Percentiles rank a stretch among this genome's conserved stretches.
Conservation (phyloP, 176 grass and related monocot genomes). For the Secale cereale region DNA sequence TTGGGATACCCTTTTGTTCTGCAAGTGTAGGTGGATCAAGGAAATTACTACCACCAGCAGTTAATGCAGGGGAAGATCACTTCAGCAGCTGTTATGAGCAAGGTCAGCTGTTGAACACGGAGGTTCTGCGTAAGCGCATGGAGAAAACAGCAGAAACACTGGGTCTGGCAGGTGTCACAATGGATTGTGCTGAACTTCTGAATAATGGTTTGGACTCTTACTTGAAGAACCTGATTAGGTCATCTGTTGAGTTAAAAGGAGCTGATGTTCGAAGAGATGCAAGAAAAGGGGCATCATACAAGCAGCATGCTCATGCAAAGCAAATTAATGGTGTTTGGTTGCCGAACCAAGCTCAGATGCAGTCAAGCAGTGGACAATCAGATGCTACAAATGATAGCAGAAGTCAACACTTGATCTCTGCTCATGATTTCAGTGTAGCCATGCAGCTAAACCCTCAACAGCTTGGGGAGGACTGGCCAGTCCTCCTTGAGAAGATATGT, state of each 20-base stretch:
- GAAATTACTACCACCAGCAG: conserved; percentile 12
- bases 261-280: conserved; percentile 40
- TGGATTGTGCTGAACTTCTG: conserved; percentile 74
- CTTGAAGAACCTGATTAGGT: conserved; percentile 74
- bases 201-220: conserved; percentile 76
- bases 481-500: conserved; percentile 89
- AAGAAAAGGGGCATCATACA: conserved; percentile 38
- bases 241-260: conserved; percentile 64
- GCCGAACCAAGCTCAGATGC: conserved; percentile 45
- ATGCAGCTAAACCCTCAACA: conserved; percentile 92
- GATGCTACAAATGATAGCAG: conserved; percentile 36
- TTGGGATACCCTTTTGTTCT: conserved; percentile 72
- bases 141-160: conserved; percentile 69
- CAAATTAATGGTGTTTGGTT: conserved; percentile 63
- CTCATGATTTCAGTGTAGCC: conserved; percentile 84
- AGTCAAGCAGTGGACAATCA: conserved; percentile 37
- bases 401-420: conserved; percentile 43
- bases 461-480: conserved; percentile 78
- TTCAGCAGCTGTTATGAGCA: conserved; percentile 50
- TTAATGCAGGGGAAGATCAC: conserved; percentile 24
- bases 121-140: conserved; percentile 54
- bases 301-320: conserved; percentile 38
- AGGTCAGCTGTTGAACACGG: conserved; percentile 41
- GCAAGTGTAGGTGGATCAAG: conserved; percentile 54
- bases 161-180: conserved; percentile 56